A percentile compares a stretch with the other conserved stretches of the same genome.
phyloP scores from a whole-genome alignment of 352 stramenopile genomes.

The Globisporangium perplexum region DNA sequence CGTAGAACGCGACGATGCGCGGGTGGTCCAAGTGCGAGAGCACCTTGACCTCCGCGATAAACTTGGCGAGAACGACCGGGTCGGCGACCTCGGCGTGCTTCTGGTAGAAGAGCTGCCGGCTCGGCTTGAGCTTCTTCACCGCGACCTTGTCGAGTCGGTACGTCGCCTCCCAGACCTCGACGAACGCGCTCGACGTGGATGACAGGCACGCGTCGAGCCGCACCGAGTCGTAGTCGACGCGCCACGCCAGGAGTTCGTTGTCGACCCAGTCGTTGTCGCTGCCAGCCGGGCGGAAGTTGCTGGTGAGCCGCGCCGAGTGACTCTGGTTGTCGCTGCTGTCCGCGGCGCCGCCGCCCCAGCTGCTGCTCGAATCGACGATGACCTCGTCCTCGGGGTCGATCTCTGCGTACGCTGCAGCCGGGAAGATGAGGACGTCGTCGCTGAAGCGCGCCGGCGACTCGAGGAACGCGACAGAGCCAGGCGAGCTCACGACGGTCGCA shows the following conservation, averaged over 20 bases:
- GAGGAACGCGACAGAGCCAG: slow-evolving; percentile 11
- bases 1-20: slow-evolving; percentile 46
- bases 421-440: slow-evolving; percentile 5
- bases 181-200: slow-evolving; percentile 19
- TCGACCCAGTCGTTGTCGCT: slow-evolving; percentile 23
- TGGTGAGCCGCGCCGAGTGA: slow-evolving; percentile 8
- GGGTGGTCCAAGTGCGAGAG: slow-evolving; percentile 44
- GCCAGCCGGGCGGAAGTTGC: slow-evolving; percentile 3
- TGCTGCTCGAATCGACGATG: slow-evolving; percentile 1
- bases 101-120: slow-evolving; percentile 14
- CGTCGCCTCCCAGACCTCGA: slow-evolving; percentile 34
- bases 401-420: slow-evolving; percentile 1
- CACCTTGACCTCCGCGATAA: slow-evolving; percentile 46
- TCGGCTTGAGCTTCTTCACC: slow-evolving; percentile 31
- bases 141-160: slow-evolving; percentile 34
- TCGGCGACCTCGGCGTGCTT: slow-evolving; percentile 19
- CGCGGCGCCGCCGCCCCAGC: neutral
- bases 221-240: slow-evolving; percentile 28
- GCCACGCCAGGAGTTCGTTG: slow-evolving; percentile 32
- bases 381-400: neutral
- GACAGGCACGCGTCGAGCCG: slow-evolving; percentile 16
- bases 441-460: slow-evolving; percentile 8
- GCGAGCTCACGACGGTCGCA: slow-evolving; percentile 1
- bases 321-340: neutral
- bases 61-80: slow-evolving; percentile 27